Evolutionary conservation across 371 early-diverging fungal genomes (phyloP), one percentile per base, ranked within the genome.

Genomic region (Syncephalastrum monosporum): DNA sequence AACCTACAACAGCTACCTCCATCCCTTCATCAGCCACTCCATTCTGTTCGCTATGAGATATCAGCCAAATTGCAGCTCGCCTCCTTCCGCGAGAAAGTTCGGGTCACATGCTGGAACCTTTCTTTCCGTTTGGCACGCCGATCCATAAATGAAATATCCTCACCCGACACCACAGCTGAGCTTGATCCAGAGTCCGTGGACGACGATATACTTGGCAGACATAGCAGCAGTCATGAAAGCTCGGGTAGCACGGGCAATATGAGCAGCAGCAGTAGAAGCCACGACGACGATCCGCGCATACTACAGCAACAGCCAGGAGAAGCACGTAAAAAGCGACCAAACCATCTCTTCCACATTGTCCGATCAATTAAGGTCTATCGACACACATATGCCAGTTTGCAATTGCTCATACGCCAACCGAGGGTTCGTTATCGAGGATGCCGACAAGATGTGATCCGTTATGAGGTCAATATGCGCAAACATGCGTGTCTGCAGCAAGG

Each of bases 341-440:
- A 24, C 19, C 33, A 44, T 10, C 38, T 57, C 13, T 45, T 63
- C 3, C 44, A 63, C 19, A 57, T 46, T 5, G 42, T 29, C 33
- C 41, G 43, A n/a, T 23, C 50, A 1, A 65, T 70, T 38, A 51
- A 60, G 38, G 59, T 74, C n/a, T 55, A 45, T 8, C 63, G 58
- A 21, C 68, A 74, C 41, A 27, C 55, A 7, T 64, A 64, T 59
- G 63, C 71, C 13, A 71, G 64, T 29, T 7, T 71, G 16, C 47
- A 63, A 16, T 51, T 59, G 13, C 59, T 70, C 23, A 24, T 53
- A 16, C 44, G 16, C 5, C 46, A 59, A 47, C 57, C 61, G 8
- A 62, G 67, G n/a, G 49, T 67, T 38, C 60, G 71, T 17, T 74
- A 68, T 44, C 58, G 66, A 23, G 74, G 74, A 4, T 44, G 27